Evolutionary conservation across 192 early-diverging fungal species (phyloP).

Genomic region (Podila epigama): DNA sequence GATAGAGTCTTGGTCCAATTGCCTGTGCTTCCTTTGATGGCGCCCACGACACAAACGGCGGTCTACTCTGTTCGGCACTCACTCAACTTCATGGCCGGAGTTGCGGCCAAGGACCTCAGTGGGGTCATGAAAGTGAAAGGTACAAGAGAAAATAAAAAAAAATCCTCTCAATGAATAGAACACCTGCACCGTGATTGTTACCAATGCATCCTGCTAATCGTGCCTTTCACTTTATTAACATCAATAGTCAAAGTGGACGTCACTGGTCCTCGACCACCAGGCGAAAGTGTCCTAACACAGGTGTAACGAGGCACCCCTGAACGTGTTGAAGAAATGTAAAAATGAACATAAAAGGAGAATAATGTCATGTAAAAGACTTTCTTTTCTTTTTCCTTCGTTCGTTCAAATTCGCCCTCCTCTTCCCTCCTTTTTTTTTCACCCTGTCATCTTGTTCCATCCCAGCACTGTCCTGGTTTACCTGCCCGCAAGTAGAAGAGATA

Average conservation of each 20-base stretch:
- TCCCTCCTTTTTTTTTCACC: neutral
- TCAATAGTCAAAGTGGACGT: constrained; percentile 4
- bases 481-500: too few relatives aligned
- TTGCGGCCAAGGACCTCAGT: neutral
- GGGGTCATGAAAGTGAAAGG: constrained; percentile 14
- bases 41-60: constrained; percentile 1
- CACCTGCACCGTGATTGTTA: too few relatives aligned
- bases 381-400: neutral
- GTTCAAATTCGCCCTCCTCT: too few relatives aligned
- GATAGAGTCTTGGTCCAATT: constrained; percentile 14
- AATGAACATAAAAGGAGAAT: neutral
- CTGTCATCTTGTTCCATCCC: neutral
- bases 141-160: neutral
- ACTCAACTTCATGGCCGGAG: constrained; percentile 3
- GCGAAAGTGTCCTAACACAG: neutral
- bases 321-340: neutral
- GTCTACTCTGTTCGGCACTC: constrained; percentile 13
- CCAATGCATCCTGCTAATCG: neutral
- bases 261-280: neutral
- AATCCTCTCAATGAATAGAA: neutral
- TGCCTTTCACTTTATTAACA: neutral
- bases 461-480: too few relatives aligned
- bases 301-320: neutral
- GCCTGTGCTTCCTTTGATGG: neutral
- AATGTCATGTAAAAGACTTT: neutral